Percentiles rank a stretch among this genome's conserved stretches.
Conservation (phyloP, 2,329 filamentous ascomycete genomes). For the Eutypa lata region DNA sequence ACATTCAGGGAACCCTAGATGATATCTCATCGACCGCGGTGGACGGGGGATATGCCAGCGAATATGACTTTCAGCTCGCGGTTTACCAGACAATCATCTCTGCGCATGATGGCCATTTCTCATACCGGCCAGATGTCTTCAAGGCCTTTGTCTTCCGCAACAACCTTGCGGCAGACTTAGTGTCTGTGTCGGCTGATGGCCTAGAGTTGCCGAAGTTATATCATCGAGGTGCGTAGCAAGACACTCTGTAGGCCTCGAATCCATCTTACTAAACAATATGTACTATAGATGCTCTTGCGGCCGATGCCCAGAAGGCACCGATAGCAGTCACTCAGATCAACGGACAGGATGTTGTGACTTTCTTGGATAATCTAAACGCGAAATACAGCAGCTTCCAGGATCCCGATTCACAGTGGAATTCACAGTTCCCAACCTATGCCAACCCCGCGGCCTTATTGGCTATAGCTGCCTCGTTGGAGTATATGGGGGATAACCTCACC, state of each 20-base stretch:
- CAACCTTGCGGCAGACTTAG: constrained; percentile 35
- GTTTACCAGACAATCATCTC: constrained; percentile 50
- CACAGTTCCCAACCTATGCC: constrained; percentile 26
- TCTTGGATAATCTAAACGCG: constrained; percentile 44
- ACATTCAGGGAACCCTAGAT: constrained; percentile 44
- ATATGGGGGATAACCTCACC: constrained; percentile 26
- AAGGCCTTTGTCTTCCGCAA: constrained; percentile 47
- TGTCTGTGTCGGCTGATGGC: constrained; percentile 62
- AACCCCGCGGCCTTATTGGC: constrained; percentile 13
- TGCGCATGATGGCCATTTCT: constrained; percentile 65
- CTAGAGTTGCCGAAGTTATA: constrained; percentile 55
- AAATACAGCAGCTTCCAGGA: constrained; percentile 49
- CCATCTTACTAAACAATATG: constrained; percentile 12
- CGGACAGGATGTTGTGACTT: constrained; percentile 48
- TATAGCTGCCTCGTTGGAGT: constrained; percentile 23
- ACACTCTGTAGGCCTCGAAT: not conserved
- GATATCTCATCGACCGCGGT: constrained; percentile 40
- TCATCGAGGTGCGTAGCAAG: constrained; percentile 37
- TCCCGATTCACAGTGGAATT: constrained; percentile 51
- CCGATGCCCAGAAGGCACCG: constrained; percentile 26
- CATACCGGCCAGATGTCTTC: constrained; percentile 51
- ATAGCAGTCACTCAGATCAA: constrained; percentile 54
- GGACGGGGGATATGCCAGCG: constrained; percentile 42
- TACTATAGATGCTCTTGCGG: constrained; percentile 15
- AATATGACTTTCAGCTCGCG: constrained; percentile 53